A percentile compares a stretch with the other conserved stretches of the same genome.
Conservation (phyloP, 2,329 filamentous ascomycete genomes). For the Chaetomiaceae sp. region DNA sequence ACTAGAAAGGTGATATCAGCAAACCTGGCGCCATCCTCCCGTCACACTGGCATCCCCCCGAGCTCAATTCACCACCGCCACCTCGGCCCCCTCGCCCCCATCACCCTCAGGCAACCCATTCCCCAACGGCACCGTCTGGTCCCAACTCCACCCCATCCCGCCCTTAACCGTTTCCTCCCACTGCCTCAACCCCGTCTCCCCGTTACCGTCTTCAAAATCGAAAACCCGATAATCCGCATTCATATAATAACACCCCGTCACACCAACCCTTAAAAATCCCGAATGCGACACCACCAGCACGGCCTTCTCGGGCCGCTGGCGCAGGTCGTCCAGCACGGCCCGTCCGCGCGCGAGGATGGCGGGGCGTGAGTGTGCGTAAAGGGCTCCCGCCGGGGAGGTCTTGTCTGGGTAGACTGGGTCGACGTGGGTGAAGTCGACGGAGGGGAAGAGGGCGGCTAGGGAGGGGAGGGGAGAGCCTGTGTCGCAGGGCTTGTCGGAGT, state of each 20-base stretch:
- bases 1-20: too few relatives aligned
- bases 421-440: slow-evolving; percentile 51
- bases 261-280: slow-evolving; percentile 54
- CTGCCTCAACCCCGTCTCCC: slow-evolving; percentile 38
- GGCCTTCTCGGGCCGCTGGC: slow-evolving; percentile 52
- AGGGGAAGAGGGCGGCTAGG: slow-evolving; percentile 47
- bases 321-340: slow-evolving; percentile 45
- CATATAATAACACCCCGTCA: slow-evolving; percentile 51
- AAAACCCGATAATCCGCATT: slow-evolving; percentile 64
- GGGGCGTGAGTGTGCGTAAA: slow-evolving; percentile 49
- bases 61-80: too few relatives aligned
- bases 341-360: slow-evolving; percentile 54
- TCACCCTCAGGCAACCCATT: slow-evolving; percentile 26
- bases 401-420: slow-evolving; percentile 62
- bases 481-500: slow-evolving; percentile 55
- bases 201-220: slow-evolving; percentile 33
- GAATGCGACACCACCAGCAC: slow-evolving; percentile 63
- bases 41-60: too few relatives aligned
- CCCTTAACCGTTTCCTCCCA: slow-evolving; percentile 45
- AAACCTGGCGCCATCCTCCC: too few relatives aligned
- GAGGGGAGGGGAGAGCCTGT: slow-evolving; percentile 46
- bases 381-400: slow-evolving; percentile 39
- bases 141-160: slow-evolving; percentile 46
- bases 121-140: slow-evolving; percentile 31
- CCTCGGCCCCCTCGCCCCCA: background rate